Evolutionary conservation across 345 rosid genomes (phyloP).

Genomic region (Hibiscus mutabilis): DNA sequence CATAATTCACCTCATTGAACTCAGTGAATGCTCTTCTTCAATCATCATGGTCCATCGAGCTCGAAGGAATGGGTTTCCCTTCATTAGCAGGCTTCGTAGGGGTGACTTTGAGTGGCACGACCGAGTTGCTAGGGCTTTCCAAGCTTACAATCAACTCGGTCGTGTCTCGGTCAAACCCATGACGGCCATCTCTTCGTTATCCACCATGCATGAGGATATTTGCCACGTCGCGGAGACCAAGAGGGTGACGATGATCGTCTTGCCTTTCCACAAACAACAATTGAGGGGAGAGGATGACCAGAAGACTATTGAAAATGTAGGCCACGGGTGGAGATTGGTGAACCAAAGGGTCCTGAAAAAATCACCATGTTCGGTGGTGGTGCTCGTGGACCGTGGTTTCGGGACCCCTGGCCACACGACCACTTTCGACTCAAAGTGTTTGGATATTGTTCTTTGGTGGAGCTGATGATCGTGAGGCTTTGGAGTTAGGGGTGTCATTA

Average conservation of each 20-base stretch:
- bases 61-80: constrained; percentile 62
- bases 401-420: constrained; percentile 25
- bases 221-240: constrained; percentile 72
- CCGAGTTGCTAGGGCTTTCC: constrained; percentile 48
- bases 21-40: constrained; percentile 75
- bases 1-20: constrained; percentile 70
- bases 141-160: constrained; percentile 67
- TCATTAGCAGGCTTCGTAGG: constrained; percentile 43
- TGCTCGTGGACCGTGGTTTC: constrained; percentile 80
- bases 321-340: constrained; percentile 76
- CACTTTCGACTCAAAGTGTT: constrained; percentile 31
- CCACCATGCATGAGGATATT: constrained; percentile 75
- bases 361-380: constrained; percentile 70
- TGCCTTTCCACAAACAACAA: constrained; percentile 71
- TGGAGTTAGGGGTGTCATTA: constrained; percentile 70
- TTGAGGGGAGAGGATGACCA: constrained; percentile 45
- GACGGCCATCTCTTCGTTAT: constrained; percentile 49
- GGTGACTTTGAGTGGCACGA: constrained; percentile 43
- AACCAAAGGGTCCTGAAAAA: constrained; percentile 60
- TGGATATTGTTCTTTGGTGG: constrained; percentile 74
- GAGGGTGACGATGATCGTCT: constrained; percentile 49
- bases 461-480: constrained; percentile 70
- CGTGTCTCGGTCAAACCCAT: constrained; percentile 55
- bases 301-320: constrained; percentile 39
- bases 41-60: constrained; percentile 65